Evolutionary conservation across 2,329 filamentous ascomycete genomes (phyloP), one percentile per base, ranked within the genome.

Genomic region (Calycina herbarum): DNA sequence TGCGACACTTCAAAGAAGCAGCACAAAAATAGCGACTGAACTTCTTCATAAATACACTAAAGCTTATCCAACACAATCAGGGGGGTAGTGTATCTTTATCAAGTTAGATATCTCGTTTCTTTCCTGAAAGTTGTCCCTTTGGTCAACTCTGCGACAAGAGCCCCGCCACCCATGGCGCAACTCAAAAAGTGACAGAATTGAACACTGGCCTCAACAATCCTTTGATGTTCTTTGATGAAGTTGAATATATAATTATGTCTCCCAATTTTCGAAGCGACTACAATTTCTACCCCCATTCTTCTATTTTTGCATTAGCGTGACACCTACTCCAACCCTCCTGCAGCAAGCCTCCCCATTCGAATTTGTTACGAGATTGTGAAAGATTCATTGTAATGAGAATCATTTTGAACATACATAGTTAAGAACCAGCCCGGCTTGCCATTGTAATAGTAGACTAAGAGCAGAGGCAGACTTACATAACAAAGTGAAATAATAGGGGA

Each of bases 141-240:
- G 45, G 45, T 24, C 10, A 5, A 24, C 4, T 51, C 20, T 51
- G 45, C 45, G 45, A 51, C 24, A 51, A 51, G 27, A 51, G 45
- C 45, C 20, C 45, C n/a, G 45, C n/a, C 17, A 51, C 27, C 45
- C 45, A 51, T 24, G 45, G 45, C 45, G 45, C 20, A 51, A 51
- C 45, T 51, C 45, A 51, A 51, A 51, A 51, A 20, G n/a, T 51
- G n/a, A 51, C 45, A 51, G 45, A 24, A 51, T 11, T 38, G 35
- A 38, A 38, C 10, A 38, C 35, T 38, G 35, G 35, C 35, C 1
- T 38, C 13, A 38, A 38, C 13, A 13, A 8, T 13, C 13, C 35
- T 38, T 38, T 38, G 35, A 5, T 38, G 35, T 38, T 11, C 35
- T 51, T 24, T 11, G 3, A 51, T 11, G n/a, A 51, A 24, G n/a